Percentiles rank a stretch among this genome's conserved stretches.
These are phyloP conservation scores for Arabidopsis lyrata DNA, from an alignment of 441 rosid genomes.

Conservation along the genomic window DNA sequence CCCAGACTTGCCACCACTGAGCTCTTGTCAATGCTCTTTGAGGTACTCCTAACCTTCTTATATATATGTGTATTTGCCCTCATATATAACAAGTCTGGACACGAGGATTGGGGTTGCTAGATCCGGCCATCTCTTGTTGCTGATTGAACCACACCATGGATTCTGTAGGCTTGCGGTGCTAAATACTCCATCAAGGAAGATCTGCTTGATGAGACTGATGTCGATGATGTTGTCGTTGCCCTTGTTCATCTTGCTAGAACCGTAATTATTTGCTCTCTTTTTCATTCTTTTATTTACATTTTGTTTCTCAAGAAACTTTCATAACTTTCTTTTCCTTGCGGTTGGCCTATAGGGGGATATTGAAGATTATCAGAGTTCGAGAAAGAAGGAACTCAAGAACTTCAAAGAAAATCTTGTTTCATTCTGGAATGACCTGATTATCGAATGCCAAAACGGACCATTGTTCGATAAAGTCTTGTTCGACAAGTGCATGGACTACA, in stretches of 20 bases:
- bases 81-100: too few relatives aligned
- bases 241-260: constrained; percentile 91
- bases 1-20: constrained; percentile 81
- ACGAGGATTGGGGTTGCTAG: constrained; percentile 5
- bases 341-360: constrained; percentile 72
- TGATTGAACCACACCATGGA: background rate
- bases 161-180: constrained; percentile 89
- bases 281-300: constrained; percentile 16
- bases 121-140: constrained; percentile 4
- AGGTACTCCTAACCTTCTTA: constrained; percentile 50
- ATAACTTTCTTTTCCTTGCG: constrained; percentile 33
- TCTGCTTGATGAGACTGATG: constrained; percentile 88
- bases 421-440: constrained; percentile 79
- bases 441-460: constrained; percentile 95
- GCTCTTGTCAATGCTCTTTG: constrained; percentile 83
- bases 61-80: too few relatives aligned
- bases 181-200: constrained; percentile 74
- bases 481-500: constrained; percentile 98
- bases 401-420: constrained; percentile 83
- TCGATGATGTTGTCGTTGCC: constrained; percentile 96
- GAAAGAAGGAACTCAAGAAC: constrained; percentile 85
- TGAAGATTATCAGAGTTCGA: constrained; percentile 84
- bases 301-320: background rate
- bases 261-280: constrained; percentile 55
- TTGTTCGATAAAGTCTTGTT: constrained; percentile 88